Evolutionary conservation across 768 basidiomycete genomes (phyloP).

Genomic region (Asterophora parasitica): DNA sequence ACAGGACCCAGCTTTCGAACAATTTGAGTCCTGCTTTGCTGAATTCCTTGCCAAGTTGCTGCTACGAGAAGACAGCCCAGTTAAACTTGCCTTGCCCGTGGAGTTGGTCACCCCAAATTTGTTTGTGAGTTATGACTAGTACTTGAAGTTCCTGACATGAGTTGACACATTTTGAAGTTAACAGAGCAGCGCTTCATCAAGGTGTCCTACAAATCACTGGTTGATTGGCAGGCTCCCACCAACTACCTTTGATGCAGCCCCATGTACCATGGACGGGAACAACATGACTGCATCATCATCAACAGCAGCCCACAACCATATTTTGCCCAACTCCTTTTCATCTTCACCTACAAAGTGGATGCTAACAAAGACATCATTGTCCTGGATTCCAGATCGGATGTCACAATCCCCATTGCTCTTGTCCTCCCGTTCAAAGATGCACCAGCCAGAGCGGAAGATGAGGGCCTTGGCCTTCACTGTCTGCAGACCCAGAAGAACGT

Average conservation of each 20-base stretch:
- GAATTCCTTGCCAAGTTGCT: too few relatives aligned
- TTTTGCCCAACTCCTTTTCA: neutral
- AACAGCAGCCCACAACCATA: neutral
- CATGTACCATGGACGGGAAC: neutral
- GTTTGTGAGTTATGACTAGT: too few relatives aligned
- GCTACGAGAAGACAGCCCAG: too few relatives aligned
- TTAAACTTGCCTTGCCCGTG: too few relatives aligned
- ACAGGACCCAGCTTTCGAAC: neutral
- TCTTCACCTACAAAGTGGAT: slow-evolving; percentile 3
- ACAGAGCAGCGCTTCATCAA: slow-evolving; percentile 13
- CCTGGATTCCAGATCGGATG: too few relatives aligned
- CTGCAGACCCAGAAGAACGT: slow-evolving; percentile 1
- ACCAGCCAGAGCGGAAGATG: slow-evolving; percentile 13
- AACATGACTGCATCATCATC: slow-evolving; percentile 5
- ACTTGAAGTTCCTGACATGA: too few relatives aligned
- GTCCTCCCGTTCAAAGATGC: neutral
- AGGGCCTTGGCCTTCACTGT: slow-evolving; percentile 19
- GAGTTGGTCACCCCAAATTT: too few relatives aligned
- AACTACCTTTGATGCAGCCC: slow-evolving; percentile 21
- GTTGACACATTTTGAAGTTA: neutral
- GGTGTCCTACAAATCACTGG: slow-evolving; percentile 16
- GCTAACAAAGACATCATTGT: neutral
- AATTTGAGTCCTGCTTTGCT: neutral
- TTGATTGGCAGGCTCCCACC: slow-evolving; percentile 15
- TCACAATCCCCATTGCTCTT: neutral